A percentile compares a stretch with the other conserved stretches of the same genome.
Conservation (phyloP, 768 basidiomycete species). For the Multifurca ochricompacta region DNA sequence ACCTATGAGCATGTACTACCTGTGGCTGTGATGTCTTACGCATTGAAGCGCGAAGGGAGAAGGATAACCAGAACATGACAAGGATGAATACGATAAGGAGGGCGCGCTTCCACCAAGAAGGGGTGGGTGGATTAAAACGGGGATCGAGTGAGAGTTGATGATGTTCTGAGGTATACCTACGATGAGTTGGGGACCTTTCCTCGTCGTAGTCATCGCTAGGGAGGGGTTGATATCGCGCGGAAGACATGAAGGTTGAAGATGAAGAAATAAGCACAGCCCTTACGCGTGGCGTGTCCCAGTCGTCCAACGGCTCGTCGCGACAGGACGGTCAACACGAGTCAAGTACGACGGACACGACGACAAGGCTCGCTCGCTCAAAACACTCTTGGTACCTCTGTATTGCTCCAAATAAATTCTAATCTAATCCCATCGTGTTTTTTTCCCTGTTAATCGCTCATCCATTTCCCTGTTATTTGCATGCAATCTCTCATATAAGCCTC, state of each 20-base stretch:
- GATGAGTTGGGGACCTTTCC: neutral
- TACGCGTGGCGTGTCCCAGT: neutral
- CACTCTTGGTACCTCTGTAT: no score
- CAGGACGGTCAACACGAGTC: no score
- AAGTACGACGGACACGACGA: no score
- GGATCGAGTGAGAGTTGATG: conserved; percentile 28
- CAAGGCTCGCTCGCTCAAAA: no score
- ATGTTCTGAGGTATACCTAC: conserved; percentile 5
- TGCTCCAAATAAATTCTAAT: no score
- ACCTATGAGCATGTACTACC: conserved; percentile 60
- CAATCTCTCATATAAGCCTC: neutral
- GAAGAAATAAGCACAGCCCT: conserved; percentile 1
- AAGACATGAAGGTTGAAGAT: conserved; percentile 12
- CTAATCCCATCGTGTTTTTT: neutral
- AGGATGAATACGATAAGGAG: conserved; percentile 37
- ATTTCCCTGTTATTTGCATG: neutral
- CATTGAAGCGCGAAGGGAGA: conserved; percentile 23
- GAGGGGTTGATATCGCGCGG: conserved; percentile 13
- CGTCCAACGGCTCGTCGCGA: neutral
- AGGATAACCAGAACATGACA: conserved; percentile 35
- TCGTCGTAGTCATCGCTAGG: conserved; percentile 14
- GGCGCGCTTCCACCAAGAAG: conserved; percentile 44
- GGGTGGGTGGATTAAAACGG: conserved; percentile 43
- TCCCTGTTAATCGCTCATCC: neutral
- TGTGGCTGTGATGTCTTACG: conserved; percentile 29